phyloP scores from a whole-genome alignment of 2,329 filamentous ascomycete genomes.

The Ceratocystis papillata region DNA sequence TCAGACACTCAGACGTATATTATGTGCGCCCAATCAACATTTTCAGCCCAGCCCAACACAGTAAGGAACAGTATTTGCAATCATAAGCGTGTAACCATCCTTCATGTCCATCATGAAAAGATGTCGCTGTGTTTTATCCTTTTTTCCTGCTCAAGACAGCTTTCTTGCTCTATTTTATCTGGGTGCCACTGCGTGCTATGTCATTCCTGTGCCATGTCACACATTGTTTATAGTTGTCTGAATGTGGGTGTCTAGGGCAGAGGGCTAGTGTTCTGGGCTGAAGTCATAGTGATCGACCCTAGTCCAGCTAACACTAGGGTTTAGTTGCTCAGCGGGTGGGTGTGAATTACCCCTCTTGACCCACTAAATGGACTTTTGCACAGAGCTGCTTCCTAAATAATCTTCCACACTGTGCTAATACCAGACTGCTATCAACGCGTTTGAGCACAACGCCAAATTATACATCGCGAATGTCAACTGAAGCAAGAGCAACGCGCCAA shows the following conservation, averaged over 20 bases:
- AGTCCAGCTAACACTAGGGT: background rate
- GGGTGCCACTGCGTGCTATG: background rate
- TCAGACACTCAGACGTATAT: background rate
- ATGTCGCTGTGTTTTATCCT: background rate
- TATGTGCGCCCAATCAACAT: conserved; percentile 9
- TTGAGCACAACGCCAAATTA: conserved; percentile 4
- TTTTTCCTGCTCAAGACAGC: background rate
- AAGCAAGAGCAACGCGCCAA: background rate
- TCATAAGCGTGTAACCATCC: conserved; percentile 8
- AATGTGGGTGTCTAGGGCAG: background rate
- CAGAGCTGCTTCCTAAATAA: background rate
- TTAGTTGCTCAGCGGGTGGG: background rate
- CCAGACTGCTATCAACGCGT: background rate
- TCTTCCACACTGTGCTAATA: background rate
- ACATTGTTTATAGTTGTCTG: background rate
- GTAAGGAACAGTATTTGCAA: background rate
- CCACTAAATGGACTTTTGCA: background rate
- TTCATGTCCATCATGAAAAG: background rate
- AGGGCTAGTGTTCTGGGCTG: background rate
- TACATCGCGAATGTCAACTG: background rate
- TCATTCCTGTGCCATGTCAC: conserved; percentile 5
- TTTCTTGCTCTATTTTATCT: background rate
- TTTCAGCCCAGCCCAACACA: background rate
- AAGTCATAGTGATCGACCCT: background rate
- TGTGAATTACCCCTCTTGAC: background rate